Evolutionary conservation across 2,329 filamentous ascomycete species (phyloP).

Genomic region (Beauveria caledonica): DNA sequence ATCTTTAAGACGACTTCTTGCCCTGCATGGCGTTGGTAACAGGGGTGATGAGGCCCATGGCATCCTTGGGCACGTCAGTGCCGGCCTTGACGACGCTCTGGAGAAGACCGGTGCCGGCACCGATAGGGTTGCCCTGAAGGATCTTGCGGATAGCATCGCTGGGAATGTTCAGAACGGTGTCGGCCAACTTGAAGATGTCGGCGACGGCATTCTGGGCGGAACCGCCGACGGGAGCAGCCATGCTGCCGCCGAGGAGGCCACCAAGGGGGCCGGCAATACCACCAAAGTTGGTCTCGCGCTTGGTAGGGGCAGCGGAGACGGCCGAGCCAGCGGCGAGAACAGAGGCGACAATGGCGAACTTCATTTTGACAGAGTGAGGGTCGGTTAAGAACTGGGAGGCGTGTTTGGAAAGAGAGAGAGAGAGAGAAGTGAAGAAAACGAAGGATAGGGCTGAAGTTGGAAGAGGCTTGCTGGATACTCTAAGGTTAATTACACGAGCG

Average conservation of each 20-base stretch:
- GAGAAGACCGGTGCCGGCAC: not conserved
- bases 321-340: slow-evolving; percentile 2
- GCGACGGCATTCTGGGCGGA: slow-evolving; percentile 10
- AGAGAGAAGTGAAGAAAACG: not conserved
- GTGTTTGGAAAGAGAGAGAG: not conserved
- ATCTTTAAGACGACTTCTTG: not conserved
- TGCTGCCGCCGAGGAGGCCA: slow-evolving; percentile 12
- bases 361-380: not conserved
- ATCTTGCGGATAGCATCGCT: slow-evolving; percentile 8
- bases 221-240: not conserved
- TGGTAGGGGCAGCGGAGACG: not conserved
- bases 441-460: not conserved
- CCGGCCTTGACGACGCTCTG: not conserved
- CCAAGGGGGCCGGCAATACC: slow-evolving; percentile 9
- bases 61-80: slow-evolving; percentile 7
- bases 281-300: slow-evolving; percentile 11
- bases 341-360: not conserved
- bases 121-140: not conserved
- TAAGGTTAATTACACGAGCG: not conserved
- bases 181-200: slow-evolving; percentile 14
- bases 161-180: slow-evolving; percentile 15
- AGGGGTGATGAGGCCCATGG: not conserved
- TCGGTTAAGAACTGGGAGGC: not conserved
- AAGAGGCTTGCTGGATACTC: not conserved
- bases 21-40: not conserved